phyloP scores from a whole-genome alignment of 2,329 filamentous ascomycete genomes.

The Fusarium sp. region DNA sequence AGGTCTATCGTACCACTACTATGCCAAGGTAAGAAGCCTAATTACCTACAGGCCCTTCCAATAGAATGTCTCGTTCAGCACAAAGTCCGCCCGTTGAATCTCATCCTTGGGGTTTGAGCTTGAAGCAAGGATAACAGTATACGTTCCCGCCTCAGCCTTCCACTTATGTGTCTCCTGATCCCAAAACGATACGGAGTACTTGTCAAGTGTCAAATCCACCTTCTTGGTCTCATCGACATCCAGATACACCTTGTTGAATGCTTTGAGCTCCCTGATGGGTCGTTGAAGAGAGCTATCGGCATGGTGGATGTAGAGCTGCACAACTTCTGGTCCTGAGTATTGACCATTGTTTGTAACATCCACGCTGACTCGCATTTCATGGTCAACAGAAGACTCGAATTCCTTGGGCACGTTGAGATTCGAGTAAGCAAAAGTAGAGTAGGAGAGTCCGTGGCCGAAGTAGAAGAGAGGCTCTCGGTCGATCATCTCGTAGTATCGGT shows the following conservation, averaged over 20 bases:
- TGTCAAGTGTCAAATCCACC: constrained; percentile 16
- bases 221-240: constrained; percentile 1
- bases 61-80: constrained; percentile 11
- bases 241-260: constrained; percentile 19
- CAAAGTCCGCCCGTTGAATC: constrained; percentile 13
- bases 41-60: constrained; percentile 21
- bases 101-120: constrained; percentile 37
- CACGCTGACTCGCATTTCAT: constrained; percentile 28
- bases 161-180: constrained; percentile 29
- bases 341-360: constrained; percentile 27
- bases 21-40: fast-evolving
- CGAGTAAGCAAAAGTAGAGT: constrained; percentile 71
- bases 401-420: constrained; percentile 4
- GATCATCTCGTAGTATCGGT: constrained; percentile 72
- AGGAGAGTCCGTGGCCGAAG: constrained; percentile 78
- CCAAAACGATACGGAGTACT: constrained; percentile 38
- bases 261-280: constrained; percentile 29
- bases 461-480: constrained; percentile 66
- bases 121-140: constrained; percentile 32
- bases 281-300: constrained; percentile 24
- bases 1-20: fast-evolving
- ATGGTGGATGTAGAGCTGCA: constrained; percentile 36
- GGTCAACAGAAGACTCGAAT: background rate
- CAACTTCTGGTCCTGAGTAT: constrained; percentile 24
- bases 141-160: constrained; percentile 38